Evolutionary conservation across 2,329 filamentous ascomycete genomes (phyloP), one percentile per base, ranked within the genome.

Genomic region (Apiospora koreana): DNA sequence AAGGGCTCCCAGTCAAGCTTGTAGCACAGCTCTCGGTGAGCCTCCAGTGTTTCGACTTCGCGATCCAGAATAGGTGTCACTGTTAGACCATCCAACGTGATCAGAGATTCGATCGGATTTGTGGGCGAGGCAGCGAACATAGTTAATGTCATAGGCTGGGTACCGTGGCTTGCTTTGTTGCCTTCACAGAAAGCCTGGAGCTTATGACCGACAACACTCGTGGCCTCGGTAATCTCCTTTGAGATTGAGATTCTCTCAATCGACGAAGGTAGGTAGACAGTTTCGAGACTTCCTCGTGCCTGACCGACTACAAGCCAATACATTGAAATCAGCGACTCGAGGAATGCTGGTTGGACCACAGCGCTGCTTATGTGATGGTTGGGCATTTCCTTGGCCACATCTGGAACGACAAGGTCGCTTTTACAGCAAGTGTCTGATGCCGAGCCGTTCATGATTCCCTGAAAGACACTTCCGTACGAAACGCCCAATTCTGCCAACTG

Each of bases 361-460:
- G 77, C 74, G 48, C 78, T 76, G 0, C 78, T 77, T 41, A 82
- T 58, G 38, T 79, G 74, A 50, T 79, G 77, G 68, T 78, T 80
- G 2, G 81, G 81, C 81, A 83, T 83, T 68, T 82, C 78, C 69
- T 80, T 80, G 18, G 80, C 76, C 4, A 82, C 74, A 69, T 83
- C 81, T 6, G 77, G 74, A 10, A 80, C 77, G 10, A 79, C 62
- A 5, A 85, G 71, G n/a, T 80, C 77, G 7, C 80, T 81, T 48
- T 76, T 72, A 14, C 79, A 80, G 71, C 75, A 81, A 9, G 67
- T 74, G 50, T 75, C 74, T 14, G 79, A 81, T 5, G 84, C 83
- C 28, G 79, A 80, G 74, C 84, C 86, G 69, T 84, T 82, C 58
- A 80, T 78, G 12, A 89, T 73, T 3, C 86, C 84, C 74, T 58